Conservation (phyloP, 192 early-diverging fungal genomes). For the Kappamyces sp. region DNA sequence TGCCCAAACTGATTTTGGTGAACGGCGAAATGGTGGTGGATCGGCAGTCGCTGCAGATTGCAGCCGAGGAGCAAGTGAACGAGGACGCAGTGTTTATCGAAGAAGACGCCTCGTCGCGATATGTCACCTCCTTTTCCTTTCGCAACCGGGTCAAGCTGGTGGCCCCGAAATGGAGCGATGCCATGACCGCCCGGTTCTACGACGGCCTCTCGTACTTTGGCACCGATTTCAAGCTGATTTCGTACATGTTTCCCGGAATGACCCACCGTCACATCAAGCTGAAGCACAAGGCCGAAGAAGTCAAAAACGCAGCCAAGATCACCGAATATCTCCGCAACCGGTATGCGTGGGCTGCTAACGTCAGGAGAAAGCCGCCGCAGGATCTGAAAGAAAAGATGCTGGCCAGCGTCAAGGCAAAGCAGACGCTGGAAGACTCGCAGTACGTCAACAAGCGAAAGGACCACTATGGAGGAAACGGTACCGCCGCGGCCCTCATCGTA, state of each 20-base stretch:
- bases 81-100: conserved; percentile 24
- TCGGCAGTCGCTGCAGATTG: neutral
- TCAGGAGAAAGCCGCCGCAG: conserved; percentile 9
- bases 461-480: too few relatives aligned
- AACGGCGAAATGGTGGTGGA: conserved; percentile 12
- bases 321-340: conserved; percentile 15
- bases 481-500: too few relatives aligned
- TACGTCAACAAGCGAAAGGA: conserved; percentile 9
- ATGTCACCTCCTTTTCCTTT: conserved; percentile 25
- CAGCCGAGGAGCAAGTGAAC: conserved; percentile 8
- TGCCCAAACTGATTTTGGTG: too few relatives aligned
- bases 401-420: conserved; percentile 8
- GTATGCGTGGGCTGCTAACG: too few relatives aligned
- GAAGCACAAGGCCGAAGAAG: conserved; percentile 30
- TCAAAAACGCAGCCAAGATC: conserved; percentile 13
- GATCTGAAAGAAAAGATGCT: conserved; percentile 4
- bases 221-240: conserved; percentile 30
- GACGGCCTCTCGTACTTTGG: conserved; percentile 32
- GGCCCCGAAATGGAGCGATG: conserved; percentile 21
- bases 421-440: conserved; percentile 1
- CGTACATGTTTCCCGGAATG: conserved; percentile 27
- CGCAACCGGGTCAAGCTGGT: conserved; percentile 11
- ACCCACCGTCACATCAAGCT: conserved; percentile 23
- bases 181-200: conserved; percentile 26
- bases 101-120: conserved; percentile 19